Percentiles rank a stretch among this genome's conserved stretches.
Evolutionary conservation across 768 basidiomycete genomes (phyloP).

Genomic region (Pleurotus sapidus): DNA sequence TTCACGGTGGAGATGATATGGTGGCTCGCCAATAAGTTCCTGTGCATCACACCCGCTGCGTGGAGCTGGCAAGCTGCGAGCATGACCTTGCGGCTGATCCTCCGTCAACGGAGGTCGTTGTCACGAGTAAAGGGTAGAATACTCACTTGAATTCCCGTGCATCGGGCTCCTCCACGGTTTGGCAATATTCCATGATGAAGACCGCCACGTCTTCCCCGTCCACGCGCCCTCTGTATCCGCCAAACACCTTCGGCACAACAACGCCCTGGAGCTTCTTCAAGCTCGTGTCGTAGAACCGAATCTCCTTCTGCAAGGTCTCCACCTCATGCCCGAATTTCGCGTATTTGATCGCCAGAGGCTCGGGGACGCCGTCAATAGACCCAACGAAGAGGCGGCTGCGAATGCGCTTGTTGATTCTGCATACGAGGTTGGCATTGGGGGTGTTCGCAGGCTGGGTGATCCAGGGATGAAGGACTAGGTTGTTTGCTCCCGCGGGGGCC

Average conservation of each 20-base stretch:
- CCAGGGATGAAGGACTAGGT: neutral
- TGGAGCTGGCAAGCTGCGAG: slow-evolving; percentile 32
- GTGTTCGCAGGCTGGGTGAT: neutral
- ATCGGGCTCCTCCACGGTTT: slow-evolving; percentile 9
- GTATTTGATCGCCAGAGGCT: slow-evolving; percentile 30
- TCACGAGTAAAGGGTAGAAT: neutral
- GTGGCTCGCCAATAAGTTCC: slow-evolving; percentile 24
- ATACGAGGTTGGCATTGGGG: slow-evolving; percentile 15
- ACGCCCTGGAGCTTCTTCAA: slow-evolving; percentile 32
- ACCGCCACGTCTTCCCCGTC: slow-evolving; percentile 24
- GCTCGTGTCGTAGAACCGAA: slow-evolving; percentile 28
- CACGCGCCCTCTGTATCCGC: slow-evolving; percentile 28
- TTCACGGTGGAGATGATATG: slow-evolving; percentile 28
- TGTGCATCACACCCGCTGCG: slow-evolving; percentile 31
- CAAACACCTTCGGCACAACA: slow-evolving; percentile 35
- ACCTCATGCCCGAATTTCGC: slow-evolving; percentile 22
- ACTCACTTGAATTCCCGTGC: slow-evolving; percentile 21
- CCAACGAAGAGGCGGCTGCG: slow-evolving; percentile 14
- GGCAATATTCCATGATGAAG: slow-evolving; percentile 37
- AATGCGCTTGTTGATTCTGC: slow-evolving; percentile 16
- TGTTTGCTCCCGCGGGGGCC: neutral
- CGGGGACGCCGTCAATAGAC: neutral
- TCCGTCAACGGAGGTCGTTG: neutral
- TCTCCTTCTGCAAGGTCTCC: slow-evolving; percentile 27
- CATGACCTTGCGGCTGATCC: slow-evolving; percentile 27